Evolutionary conservation across 805 yeast species (phyloP).

Genomic region (Wickerhamomyces kurtzmanii): DNA sequence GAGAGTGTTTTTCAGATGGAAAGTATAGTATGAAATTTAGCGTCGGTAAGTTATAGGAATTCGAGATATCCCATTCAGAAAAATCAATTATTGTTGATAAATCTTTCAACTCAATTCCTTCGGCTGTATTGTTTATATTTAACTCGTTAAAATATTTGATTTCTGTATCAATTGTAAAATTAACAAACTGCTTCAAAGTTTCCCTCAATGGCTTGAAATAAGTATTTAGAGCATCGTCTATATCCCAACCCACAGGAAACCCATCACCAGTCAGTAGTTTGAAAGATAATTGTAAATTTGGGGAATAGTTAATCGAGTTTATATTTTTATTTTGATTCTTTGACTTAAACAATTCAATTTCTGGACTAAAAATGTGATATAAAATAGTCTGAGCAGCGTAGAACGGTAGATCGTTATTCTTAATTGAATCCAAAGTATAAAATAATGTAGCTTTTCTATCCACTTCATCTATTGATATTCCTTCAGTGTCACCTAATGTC

Average conservation of each 20-base stretch:
- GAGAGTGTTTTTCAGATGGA: slow-evolving; percentile 40
- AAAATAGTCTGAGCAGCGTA: slow-evolving; percentile 43
- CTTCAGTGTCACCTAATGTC: slow-evolving; percentile 29
- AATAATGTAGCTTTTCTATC: slow-evolving; percentile 27
- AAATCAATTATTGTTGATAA: slow-evolving; percentile 72
- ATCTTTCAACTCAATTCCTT: slow-evolving; percentile 35
- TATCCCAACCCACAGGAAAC: slow-evolving; percentile 63
- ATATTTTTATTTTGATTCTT: slow-evolving; percentile 11
- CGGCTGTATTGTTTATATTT: slow-evolving; percentile 17
- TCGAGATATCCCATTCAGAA: slow-evolving; percentile 72
- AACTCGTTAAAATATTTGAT: slow-evolving; percentile 49
- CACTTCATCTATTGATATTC: slow-evolving; percentile 31
- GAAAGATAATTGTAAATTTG: slow-evolving; percentile 66
- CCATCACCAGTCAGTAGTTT: slow-evolving; percentile 68
- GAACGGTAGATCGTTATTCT: slow-evolving; percentile 54
- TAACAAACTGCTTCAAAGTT: slow-evolving; percentile 44
- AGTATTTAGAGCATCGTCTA: slow-evolving; percentile 38
- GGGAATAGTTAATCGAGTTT: slow-evolving; percentile 30
- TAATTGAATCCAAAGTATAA: slow-evolving; percentile 34
- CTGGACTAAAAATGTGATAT: slow-evolving; percentile 34
- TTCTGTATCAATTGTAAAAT: slow-evolving; percentile 73
- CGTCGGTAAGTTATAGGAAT: slow-evolving; percentile 49
- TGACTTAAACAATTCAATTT: slow-evolving; percentile 19
- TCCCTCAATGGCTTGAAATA: slow-evolving; percentile 47
- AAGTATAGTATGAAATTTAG: slow-evolving; percentile 65